Conservation (phyloP, 768 basidiomycete genomes). For the Trametes cingulata region DNA sequence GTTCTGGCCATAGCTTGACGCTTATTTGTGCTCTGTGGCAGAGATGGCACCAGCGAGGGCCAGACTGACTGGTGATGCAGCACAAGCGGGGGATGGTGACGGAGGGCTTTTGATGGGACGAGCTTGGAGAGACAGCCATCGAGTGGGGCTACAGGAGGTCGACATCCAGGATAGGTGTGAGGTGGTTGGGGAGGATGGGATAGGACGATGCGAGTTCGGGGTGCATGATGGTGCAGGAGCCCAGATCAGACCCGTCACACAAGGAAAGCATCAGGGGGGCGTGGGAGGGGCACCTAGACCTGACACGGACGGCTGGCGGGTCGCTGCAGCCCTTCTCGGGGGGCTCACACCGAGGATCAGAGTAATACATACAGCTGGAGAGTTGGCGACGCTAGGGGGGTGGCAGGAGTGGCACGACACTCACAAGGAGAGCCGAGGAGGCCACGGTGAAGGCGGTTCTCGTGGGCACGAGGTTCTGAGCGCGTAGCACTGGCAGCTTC, state of each 20-base stretch:
- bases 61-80: slow-evolving; percentile 42
- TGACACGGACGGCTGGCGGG: slow-evolving; percentile 43
- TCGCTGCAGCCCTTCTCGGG: slow-evolving; percentile 40
- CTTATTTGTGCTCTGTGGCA: slow-evolving; percentile 30
- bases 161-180: slow-evolving; percentile 49
- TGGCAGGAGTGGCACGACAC: no score
- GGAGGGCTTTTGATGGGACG: slow-evolving; percentile 32
- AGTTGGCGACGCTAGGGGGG: no score
- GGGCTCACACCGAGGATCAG: slow-evolving; percentile 39
- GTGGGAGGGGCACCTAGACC: slow-evolving; percentile 38
- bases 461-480: no score
- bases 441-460: no score
- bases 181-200: slow-evolving; percentile 47
- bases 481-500: no score
- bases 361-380: no score
- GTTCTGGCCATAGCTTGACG: slow-evolving; percentile 48
- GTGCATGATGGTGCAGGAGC: slow-evolving; percentile 45
- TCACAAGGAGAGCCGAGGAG: no score
- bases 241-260: slow-evolving; percentile 43
- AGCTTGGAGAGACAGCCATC: slow-evolving; percentile 37
- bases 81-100: slow-evolving; percentile 44
- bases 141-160: slow-evolving; percentile 32
- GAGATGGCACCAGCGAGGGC: slow-evolving; percentile 42
- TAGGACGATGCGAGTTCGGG: slow-evolving; percentile 41
- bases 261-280: slow-evolving; percentile 40